Evolutionary conservation across 2,329 filamentous ascomycete species (phyloP).

Genomic region (Hypoxylon sp.): DNA sequence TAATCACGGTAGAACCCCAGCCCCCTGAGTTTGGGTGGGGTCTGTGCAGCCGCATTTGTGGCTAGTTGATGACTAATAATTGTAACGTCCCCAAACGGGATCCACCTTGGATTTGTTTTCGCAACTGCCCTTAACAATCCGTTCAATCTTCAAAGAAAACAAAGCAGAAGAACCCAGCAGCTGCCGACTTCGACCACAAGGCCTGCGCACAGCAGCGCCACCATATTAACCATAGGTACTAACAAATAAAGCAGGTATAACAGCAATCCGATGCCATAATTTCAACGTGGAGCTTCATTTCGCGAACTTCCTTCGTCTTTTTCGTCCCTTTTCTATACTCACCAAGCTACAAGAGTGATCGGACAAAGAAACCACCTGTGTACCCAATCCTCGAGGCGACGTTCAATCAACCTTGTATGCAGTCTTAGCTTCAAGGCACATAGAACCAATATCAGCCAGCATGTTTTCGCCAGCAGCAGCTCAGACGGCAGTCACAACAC

Average conservation of each 20-base stretch:
- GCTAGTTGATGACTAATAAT: constrained; percentile 33
- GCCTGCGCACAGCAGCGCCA: constrained; percentile 41
- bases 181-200: constrained; percentile 34
- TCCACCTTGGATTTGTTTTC: constrained; percentile 35
- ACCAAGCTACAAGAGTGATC: constrained; percentile 19
- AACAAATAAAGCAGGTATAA: constrained; percentile 38
- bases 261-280: constrained; percentile 17
- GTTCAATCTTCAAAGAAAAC: constrained; percentile 40
- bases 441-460: constrained; percentile 13
- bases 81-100: constrained; percentile 1
- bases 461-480: constrained; percentile 55
- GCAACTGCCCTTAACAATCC: constrained; percentile 34
- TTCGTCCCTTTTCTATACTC: not conserved
- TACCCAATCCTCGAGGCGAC: constrained; percentile 19
- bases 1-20: not conserved
- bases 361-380: constrained; percentile 25
- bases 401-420: constrained; percentile 4
- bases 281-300: constrained; percentile 14
- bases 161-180: constrained; percentile 37
- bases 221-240: constrained; percentile 43
- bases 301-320: constrained; percentile 12
- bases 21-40: not conserved
- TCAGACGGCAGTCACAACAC: constrained; percentile 60
- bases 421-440: constrained; percentile 14
- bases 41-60: constrained; percentile 9